phyloP scores from a whole-genome alignment of 78 protist genomes.

The Dictyostelium capitatum region DNA sequence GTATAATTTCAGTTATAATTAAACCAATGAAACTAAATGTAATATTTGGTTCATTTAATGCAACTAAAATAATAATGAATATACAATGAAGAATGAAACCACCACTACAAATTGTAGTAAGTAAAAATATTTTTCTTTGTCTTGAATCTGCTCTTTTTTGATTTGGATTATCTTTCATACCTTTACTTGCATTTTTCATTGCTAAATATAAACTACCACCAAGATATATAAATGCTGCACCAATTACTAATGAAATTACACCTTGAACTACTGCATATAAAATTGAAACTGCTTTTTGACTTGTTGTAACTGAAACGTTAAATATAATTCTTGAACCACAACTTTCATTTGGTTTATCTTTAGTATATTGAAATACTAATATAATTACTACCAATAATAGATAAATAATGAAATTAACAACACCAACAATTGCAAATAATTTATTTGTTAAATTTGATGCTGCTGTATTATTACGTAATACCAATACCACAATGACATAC shows the following conservation, averaged over 20 bases:
- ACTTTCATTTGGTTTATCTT: background rate
- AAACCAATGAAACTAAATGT: slow-evolving; percentile 16
- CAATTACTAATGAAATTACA: background rate
- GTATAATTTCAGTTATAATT: slow-evolving; percentile 15
- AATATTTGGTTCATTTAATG: background rate
- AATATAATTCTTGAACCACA: background rate
- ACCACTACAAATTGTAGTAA: background rate
- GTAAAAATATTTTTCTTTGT: background rate
- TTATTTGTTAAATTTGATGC: background rate
- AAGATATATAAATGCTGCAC: background rate
- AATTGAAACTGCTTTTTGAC: background rate
- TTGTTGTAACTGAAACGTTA: background rate
- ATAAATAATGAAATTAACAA: slow-evolving; percentile 10
- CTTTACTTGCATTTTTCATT: background rate
- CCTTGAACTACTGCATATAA: slow-evolving; percentile 36
- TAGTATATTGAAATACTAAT: slow-evolving; percentile 6
- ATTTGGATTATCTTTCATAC: background rate
- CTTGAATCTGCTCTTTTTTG: background rate
- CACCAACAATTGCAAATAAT: background rate
- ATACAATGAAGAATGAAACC: slow-evolving; percentile 30
- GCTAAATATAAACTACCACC: slow-evolving; percentile 3
- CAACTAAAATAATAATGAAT: slow-evolving; percentile 8
- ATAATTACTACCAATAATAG: background rate
- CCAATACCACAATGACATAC: background rate
- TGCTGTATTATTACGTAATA: background rate